phyloP scores from a whole-genome alignment of 805 yeast genomes.

The Pachysolen tannophilus region DNA sequence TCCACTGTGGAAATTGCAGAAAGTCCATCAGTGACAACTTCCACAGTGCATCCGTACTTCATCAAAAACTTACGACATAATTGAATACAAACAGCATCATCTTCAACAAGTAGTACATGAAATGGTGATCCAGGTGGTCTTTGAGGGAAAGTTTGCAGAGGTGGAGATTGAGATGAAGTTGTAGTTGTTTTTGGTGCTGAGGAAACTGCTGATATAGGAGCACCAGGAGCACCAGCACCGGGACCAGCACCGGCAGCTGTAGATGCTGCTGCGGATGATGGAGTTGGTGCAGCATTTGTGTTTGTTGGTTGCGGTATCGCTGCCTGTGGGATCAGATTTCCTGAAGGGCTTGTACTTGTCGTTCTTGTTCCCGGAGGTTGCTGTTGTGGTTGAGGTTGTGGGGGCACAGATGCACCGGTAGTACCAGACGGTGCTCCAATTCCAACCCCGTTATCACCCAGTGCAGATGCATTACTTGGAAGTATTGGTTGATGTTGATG shows the following conservation, averaged over 20 bases:
- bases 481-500: slow-evolving; percentile 9
- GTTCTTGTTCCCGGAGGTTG: neutral
- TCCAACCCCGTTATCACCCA: no score
- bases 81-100: slow-evolving; percentile 75
- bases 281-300: slow-evolving; percentile 1
- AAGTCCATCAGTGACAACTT: slow-evolving; percentile 87
- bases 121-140: slow-evolving; percentile 32
- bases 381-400: neutral
- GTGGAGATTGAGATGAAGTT: slow-evolving; percentile 1
- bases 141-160: slow-evolving; percentile 7
- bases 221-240: neutral
- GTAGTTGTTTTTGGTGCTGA: slow-evolving; percentile 6
- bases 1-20: slow-evolving; percentile 77
- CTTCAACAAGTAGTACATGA: slow-evolving; percentile 73
- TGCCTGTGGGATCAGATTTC: neutral
- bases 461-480: neutral
- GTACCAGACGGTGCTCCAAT: neutral
- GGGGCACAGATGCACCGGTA: neutral
- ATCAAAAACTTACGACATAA: slow-evolving; percentile 74
- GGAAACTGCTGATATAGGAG: no score
- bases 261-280: slow-evolving; percentile 7
- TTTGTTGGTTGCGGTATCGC: slow-evolving; percentile 3
- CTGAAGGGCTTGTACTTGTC: neutral
- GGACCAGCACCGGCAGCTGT: slow-evolving; percentile 2
- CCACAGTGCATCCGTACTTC: slow-evolving; percentile 88